Evolutionary conservation across 2,329 filamentous ascomycete species (phyloP).

Genomic region (Penicillium expansum): DNA sequence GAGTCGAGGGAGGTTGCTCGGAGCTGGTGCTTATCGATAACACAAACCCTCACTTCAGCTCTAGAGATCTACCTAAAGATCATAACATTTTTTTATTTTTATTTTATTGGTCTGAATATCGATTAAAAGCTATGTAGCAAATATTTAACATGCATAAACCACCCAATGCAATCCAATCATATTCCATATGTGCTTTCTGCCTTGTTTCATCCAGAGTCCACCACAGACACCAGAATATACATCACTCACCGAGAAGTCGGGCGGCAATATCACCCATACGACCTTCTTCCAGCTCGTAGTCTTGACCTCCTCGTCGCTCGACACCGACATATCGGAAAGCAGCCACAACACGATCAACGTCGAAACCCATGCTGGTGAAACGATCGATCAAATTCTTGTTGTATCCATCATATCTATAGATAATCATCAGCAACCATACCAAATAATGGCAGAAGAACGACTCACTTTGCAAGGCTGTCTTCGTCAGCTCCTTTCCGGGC

Average conservation of each 20-base stretch:
- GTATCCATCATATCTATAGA: constrained; percentile 75
- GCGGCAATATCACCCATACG: constrained; percentile 90
- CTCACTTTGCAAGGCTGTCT: constrained; percentile 56
- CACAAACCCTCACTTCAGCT: not conserved
- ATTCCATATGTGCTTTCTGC: not conserved
- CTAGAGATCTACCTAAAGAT: not conserved
- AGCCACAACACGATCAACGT: constrained; percentile 78
- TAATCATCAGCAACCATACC: constrained; percentile 28
- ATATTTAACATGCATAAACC: not conserved
- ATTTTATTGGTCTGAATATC: not conserved
- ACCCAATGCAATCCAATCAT: constrained; percentile 1
- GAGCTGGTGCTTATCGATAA: constrained; percentile 6
- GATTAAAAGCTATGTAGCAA: not conserved
- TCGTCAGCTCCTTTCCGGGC: constrained; percentile 56
- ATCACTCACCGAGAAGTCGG: constrained; percentile 70
- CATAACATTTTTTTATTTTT: not conserved
- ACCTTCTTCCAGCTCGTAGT: constrained; percentile 84
- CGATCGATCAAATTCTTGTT: constrained; percentile 77
- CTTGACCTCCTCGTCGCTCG: constrained; percentile 70
- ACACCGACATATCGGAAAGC: constrained; percentile 81
- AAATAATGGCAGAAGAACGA: not conserved
- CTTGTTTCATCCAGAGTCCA: not conserved
- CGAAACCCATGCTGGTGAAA: constrained; percentile 89
- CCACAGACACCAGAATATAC: not conserved
- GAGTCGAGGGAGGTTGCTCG: not conserved